Evolutionary conservation across 306 rosid genomes (phyloP), one percentile per base, ranked within the genome.

Genomic region (Sophora flavescens): DNA sequence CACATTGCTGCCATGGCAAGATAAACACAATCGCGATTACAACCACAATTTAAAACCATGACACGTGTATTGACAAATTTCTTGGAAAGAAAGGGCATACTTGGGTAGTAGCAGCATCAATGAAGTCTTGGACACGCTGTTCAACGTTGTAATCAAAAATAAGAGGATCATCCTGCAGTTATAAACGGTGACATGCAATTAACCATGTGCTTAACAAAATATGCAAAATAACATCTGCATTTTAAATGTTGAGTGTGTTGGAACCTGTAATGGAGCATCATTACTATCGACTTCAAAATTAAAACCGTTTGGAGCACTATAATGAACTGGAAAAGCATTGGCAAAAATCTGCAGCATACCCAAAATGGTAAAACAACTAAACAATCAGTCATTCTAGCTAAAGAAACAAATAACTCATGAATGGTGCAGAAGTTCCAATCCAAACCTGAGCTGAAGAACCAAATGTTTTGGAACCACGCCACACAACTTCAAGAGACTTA

Each of bases 381-480:
- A n/a, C 1, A 35, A 45, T 12, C 4, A 50, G 13, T 58, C 22
- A 30, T 48, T 38, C 4, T 10, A 14, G 26, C 9, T 5, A 17
- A 32, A 76, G 52, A 54, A 56, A 61, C 15, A 50, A 61, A 50
- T 10, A 12, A 18, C n/a, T 35, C 59, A 13, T 4, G 69, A 22
- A 22, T 22, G 33, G 32, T 16, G 32, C 65, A 68, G 36, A 36
- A 53, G 58, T 78, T 81, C 33, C 50, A 53, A 41, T 70, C 11
- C 48, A 52, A 66, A 88, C 97, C 97, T 91, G 94, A 75, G 94
- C 76, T 58, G 96, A 90, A 54, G 96, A 88, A 68, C 97, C 96
- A 83, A 91, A 90, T 45, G 93, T 88, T 61, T 83, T 87, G 72
- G 97, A 94, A 10, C 85, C 98, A 39, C 93, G 96, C 98, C 98